These are phyloP conservation scores for Nakataea oryzae DNA, from an alignment of 2,329 filamentous ascomycete genomes.

Conservation along the genomic window DNA sequence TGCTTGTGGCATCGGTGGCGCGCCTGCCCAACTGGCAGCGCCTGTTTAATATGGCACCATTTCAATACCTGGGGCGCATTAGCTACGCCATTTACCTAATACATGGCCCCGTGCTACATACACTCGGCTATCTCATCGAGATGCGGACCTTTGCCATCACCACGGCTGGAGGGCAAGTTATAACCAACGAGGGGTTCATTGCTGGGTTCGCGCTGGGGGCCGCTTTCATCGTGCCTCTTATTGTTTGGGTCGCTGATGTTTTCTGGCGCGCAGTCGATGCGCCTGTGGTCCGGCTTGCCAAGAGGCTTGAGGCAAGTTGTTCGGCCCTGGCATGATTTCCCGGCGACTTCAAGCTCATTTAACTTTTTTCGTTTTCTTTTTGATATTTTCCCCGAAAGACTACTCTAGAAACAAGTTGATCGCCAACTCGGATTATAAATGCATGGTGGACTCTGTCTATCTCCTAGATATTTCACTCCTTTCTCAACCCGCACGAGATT, in stretches of 20 bases:
- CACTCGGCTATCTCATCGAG: conserved; percentile 39
- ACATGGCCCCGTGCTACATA: conserved; percentile 51
- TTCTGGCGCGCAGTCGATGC: conserved; percentile 46
- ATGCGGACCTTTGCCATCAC: conserved; percentile 38
- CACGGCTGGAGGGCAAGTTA: conserved; percentile 40
- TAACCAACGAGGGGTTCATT: conserved; percentile 28
- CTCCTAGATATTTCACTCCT: too few relatives aligned
- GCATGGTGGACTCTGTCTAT: too few relatives aligned
- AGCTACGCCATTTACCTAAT: conserved; percentile 55
- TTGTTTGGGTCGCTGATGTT: conserved; percentile 48
- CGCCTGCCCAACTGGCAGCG: conserved; percentile 45
- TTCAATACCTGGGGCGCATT: conserved; percentile 51
- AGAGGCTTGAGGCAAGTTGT: conserved; percentile 28
- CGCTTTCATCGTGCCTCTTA: conserved; percentile 46
- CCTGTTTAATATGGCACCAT: conserved; percentile 47
- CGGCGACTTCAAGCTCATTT: background rate
- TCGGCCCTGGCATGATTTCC: background rate
- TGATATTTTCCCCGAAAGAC: background rate
- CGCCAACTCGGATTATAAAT: too few relatives aligned
- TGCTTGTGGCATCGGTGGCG: conserved; percentile 44
- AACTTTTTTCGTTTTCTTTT: too few relatives aligned
- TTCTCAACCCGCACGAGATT: too few relatives aligned
- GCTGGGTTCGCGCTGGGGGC: conserved; percentile 48
- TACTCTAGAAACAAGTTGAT: background rate
- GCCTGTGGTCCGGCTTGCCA: conserved; percentile 45